These are phyloP conservation scores for Pseudoneurospora amorphoporcata DNA, from an alignment of 495 filamentous ascomycete genomes.

Conservation along the genomic window DNA sequence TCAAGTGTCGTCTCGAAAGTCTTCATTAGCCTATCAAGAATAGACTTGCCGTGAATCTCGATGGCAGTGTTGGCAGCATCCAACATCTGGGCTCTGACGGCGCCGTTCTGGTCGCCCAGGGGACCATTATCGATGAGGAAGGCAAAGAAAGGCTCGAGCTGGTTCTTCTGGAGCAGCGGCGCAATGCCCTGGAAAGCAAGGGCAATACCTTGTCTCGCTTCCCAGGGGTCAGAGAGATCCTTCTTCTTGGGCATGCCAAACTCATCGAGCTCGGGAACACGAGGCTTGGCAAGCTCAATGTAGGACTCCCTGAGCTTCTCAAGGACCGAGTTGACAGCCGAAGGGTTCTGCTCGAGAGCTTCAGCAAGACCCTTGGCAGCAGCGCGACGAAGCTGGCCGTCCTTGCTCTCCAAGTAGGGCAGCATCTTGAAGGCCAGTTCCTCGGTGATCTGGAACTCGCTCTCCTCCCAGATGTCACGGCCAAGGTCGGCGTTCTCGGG, in stretches of 20 bases:
- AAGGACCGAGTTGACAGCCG: slow-evolving; percentile 39
- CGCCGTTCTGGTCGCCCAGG: slow-evolving; percentile 63
- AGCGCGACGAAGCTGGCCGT: slow-evolving; percentile 70
- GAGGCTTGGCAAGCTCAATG: slow-evolving; percentile 65
- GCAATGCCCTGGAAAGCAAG: slow-evolving; percentile 77
- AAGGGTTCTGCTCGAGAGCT: slow-evolving; percentile 47
- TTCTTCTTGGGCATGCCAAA: slow-evolving; percentile 87
- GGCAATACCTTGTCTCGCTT: slow-evolving; percentile 76
- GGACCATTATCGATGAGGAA: slow-evolving; percentile 82
- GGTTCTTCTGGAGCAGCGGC: slow-evolving; percentile 49
- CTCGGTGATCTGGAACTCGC: slow-evolving; percentile 59
- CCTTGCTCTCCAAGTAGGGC: slow-evolving; percentile 67
- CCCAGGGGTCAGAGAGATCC: slow-evolving; percentile 80
- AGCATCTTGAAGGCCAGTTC: slow-evolving; percentile 55
- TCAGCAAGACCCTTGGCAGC: slow-evolving; percentile 76
- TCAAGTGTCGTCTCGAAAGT: slow-evolving; percentile 79
- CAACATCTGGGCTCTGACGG: slow-evolving; percentile 83
- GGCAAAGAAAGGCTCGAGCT: slow-evolving; percentile 65
- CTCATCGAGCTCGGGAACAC: slow-evolving; percentile 70
- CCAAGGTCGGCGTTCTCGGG: slow-evolving; percentile 81
- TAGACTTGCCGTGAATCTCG: slow-evolving; percentile 60
- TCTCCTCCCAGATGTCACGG: slow-evolving; percentile 87
- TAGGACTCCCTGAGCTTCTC: slow-evolving; percentile 58
- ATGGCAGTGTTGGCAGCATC: slow-evolving; percentile 80
- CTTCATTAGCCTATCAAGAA: slow-evolving; percentile 85